Base-by-base conservation (phyloP, 2,329 filamentous ascomycete species). In the Aphanocladium album region DNA sequence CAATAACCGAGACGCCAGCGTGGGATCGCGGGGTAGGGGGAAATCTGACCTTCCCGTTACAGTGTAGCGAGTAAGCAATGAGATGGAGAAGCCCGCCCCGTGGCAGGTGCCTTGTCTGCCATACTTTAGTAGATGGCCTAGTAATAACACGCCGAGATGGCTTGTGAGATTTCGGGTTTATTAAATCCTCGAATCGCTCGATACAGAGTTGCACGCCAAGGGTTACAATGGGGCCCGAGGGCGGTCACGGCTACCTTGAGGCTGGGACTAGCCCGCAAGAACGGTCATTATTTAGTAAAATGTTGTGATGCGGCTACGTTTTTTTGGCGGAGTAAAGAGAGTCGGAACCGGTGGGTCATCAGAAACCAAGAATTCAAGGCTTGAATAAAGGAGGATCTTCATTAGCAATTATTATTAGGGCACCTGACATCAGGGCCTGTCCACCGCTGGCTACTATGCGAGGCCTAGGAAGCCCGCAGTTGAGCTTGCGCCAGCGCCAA, bases 11-110 rank as follows among this genome's bases (percentile, higher is more conserved):
- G 16, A 37, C 14, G 27, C 27, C 39, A 46, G 25, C 23, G 57
- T 52, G 33, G 14, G 57, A 59, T 59, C 47, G 47, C 19, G 46
- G 21, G 45, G 17, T 52, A 43, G 37, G 3, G 57, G 19, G 14
- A 21, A 35, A 12, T 16, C 37, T 52, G 57, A 59, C 57, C 57
- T 59, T 41, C 57, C 57, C 12, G 11, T 41, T 52, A 3, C 27
- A 52, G 57, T n/a, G 50, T 59, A 59, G 57, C 47, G 25, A 52
- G 57, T 51, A 52, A 59, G 57, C 57, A 59, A 41, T 41, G 39
- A 57, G 45, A 57, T 57, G 55, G 55, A 21, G 9, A 23, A 49
- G 14, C 9, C 52, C 39, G 17, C 35, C 46, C 39, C 25, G 25
- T 50, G 35, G 33, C 21, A 30, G 35, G 45, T 51, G 46, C 54